Conservation (phyloP, 1,284 basidiomycete genomes). For the Boletus sp. region DNA sequence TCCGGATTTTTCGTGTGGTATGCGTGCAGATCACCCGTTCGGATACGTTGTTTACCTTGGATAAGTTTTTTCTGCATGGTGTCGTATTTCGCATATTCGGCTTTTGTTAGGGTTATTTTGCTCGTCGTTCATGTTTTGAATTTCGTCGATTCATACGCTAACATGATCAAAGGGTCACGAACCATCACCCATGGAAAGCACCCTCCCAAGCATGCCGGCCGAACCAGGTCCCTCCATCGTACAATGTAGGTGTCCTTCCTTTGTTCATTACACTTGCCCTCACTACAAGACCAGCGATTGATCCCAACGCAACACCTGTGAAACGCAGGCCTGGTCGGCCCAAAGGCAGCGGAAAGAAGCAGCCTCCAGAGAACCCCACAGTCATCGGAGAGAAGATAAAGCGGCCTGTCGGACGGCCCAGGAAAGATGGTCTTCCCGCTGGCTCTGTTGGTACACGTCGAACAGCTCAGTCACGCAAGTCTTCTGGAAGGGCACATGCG, state of each 20-base stretch:
- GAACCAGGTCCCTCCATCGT: conserved; percentile 29
- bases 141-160: conserved; percentile 20
- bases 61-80: conserved; percentile 30
- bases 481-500: conserved; percentile 30
- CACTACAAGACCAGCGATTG: conserved; percentile 21
- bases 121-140: conserved; percentile 14
- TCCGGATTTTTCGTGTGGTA: conserved; percentile 7
- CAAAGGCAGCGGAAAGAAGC: conserved; percentile 54
- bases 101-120: conserved; percentile 32
- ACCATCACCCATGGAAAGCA: conserved; percentile 21
- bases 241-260: conserved; percentile 20
- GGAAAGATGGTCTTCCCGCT: conserved; percentile 56
- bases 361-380: conserved; percentile 32
- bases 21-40: conserved; percentile 20
- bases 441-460: conserved; percentile 43
- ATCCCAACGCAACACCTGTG: conserved; percentile 27
- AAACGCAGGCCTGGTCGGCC: conserved; percentile 53
- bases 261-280: conserved; percentile 5
- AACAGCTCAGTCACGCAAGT: conserved; percentile 36
- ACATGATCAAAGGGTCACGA: conserved; percentile 25
- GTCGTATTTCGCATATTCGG: conserved; percentile 35
- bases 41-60: conserved; percentile 31
- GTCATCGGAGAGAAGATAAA: conserved; percentile 41
- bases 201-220: conserved; percentile 25
- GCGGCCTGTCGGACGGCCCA: conserved; percentile 51